phyloP scores from a whole-genome alignment of 257 asterid genomes.

The Buddleja alternifolia region DNA sequence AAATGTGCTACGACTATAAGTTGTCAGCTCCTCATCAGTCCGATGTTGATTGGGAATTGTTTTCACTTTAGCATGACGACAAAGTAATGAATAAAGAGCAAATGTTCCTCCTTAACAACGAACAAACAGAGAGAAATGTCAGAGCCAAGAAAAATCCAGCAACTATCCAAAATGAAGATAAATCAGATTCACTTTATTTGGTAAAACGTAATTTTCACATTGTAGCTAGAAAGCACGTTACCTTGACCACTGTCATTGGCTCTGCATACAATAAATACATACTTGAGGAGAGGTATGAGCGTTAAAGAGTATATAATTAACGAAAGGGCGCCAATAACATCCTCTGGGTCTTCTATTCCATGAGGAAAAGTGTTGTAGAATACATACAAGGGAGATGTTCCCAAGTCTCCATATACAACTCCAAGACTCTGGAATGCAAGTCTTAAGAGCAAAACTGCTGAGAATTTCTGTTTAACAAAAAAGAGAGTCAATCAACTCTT shows the following conservation, averaged over 20 bases:
- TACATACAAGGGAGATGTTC: conserved; percentile 96
- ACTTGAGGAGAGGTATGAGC: conserved; percentile 94
- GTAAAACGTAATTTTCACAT: neutral
- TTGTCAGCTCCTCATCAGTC: conserved; percentile 97
- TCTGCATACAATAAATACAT: conserved; percentile 95
- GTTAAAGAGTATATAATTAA: conserved; percentile 93
- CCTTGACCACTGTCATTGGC: conserved; percentile 99
- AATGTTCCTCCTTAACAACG: conserved; percentile 77
- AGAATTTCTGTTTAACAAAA: conserved; percentile 67
- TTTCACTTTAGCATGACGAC: conserved; percentile 92
- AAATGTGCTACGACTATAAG: conserved; percentile 89
- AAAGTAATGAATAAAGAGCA: conserved; percentile 92
- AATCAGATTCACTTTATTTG: too few species aligned
- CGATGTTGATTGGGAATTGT: conserved; percentile 96
- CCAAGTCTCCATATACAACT: conserved; percentile 97
- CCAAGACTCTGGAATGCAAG: conserved; percentile 99
- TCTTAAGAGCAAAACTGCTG: conserved; percentile 77
- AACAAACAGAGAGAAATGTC: neutral
- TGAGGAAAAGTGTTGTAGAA: conserved; percentile 93
- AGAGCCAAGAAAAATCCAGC: too few species aligned
- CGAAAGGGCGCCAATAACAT: conserved; percentile 91
- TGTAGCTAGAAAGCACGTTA: conserved; percentile 29
- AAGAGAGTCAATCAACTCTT: conserved; percentile 21
- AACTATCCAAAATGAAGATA: too few species aligned
- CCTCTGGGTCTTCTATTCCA: conserved; percentile 77